These are phyloP conservation scores for Actinidia chinensis DNA, from an alignment of 179 eudicot species.

Conservation along the genomic window DNA sequence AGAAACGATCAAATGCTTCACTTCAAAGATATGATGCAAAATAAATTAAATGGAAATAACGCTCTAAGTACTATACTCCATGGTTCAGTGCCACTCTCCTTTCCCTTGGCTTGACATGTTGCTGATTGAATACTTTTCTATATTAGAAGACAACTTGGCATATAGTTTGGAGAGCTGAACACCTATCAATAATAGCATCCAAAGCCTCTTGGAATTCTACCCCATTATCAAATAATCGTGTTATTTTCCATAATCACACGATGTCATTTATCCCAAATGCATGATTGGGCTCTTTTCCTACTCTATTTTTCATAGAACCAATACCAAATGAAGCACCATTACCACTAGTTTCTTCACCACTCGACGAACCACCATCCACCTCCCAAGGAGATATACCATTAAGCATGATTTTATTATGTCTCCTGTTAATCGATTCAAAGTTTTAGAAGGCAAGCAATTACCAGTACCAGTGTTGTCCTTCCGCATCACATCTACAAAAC, in stretches of 20 bases:
- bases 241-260: slow-evolving; percentile 84
- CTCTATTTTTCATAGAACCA: slow-evolving; percentile 36
- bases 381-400: slow-evolving; percentile 49
- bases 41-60: slow-evolving; percentile 89
- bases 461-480: slow-evolving; percentile 97
- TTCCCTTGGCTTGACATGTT: slow-evolving; percentile 82
- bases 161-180: slow-evolving; percentile 92
- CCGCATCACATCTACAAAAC: slow-evolving; percentile 86
- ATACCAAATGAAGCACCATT: slow-evolving; percentile 37
- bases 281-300: slow-evolving; percentile 43
- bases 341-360: slow-evolving; percentile 68
- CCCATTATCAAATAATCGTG: slow-evolving; percentile 92
- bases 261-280: slow-evolving; percentile 90
- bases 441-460: slow-evolving; percentile 90
- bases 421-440: slow-evolving; percentile 84
- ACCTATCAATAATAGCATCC: slow-evolving; percentile 89
- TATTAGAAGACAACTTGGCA: slow-evolving; percentile 93
- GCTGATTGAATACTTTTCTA: slow-evolving; percentile 75
- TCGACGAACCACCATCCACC: slow-evolving; percentile 47
- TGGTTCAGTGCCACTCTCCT: slow-evolving; percentile 90
- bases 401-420: slow-evolving; percentile 61
- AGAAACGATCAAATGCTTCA: slow-evolving; percentile 90
- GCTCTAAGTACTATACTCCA: slow-evolving; percentile 93
- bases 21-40: slow-evolving; percentile 97
- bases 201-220: slow-evolving; percentile 91